These are phyloP conservation scores for Ganoderma boninense DNA, from an alignment of 1,284 basidiomycete genomes.

Conservation along the genomic window DNA sequence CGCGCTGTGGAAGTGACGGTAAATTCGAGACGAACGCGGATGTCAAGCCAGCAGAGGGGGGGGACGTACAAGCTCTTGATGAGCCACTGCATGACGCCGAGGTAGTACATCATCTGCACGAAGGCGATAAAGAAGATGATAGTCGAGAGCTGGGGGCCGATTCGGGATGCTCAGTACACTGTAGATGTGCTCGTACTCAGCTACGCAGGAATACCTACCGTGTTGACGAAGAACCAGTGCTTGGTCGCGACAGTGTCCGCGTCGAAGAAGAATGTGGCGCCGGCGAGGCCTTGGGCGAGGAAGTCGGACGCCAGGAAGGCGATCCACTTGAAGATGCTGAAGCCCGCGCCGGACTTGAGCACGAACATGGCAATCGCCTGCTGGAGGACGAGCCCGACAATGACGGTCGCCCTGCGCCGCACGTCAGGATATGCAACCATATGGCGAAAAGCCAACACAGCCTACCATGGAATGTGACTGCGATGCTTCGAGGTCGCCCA, in stretches of 20 bases:
- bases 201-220: slow-evolving; percentile 50
- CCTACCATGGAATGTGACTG: slow-evolving; percentile 71
- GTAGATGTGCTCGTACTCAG: neutral
- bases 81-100: slow-evolving; percentile 91
- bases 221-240: slow-evolving; percentile 86
- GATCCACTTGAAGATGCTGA: slow-evolving; percentile 83
- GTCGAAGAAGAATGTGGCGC: slow-evolving; percentile 84
- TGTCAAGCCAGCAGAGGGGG: neutral
- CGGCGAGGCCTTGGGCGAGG: slow-evolving; percentile 66
- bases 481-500: slow-evolving; percentile 70
- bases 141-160: slow-evolving; percentile 59
- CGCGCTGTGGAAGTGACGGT: slow-evolving; percentile 55
- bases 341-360: slow-evolving; percentile 82
- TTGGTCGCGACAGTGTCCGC: slow-evolving; percentile 64
- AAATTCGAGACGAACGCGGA: slow-evolving; percentile 15
- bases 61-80: slow-evolving; percentile 76
- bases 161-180: neutral
- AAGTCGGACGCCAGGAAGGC: slow-evolving; percentile 80
- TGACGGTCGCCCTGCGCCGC: slow-evolving; percentile 75
- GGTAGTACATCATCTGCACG: slow-evolving; percentile 87
- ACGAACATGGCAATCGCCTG: slow-evolving; percentile 89
- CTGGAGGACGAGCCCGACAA: slow-evolving; percentile 86
- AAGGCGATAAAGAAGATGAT: slow-evolving; percentile 92
- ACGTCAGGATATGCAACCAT: slow-evolving; percentile 12
- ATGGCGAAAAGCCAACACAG: neutral